Base-by-base conservation (phyloP, 495 filamentous ascomycete species). In the Penicillium fimorum region DNA sequence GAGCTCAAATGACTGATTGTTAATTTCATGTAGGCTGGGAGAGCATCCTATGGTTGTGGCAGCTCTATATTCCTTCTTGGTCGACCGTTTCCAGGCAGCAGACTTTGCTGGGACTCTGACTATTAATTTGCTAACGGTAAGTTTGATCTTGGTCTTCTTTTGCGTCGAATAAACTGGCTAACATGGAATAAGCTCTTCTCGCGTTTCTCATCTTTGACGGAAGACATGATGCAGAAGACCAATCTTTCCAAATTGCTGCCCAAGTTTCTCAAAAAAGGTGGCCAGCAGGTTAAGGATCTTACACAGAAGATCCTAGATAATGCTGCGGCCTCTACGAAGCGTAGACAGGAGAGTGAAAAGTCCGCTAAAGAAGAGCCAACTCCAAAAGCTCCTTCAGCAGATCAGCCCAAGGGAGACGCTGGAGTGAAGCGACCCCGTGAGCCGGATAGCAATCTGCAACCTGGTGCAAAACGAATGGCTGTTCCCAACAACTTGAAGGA, bases 211-310 rank as follows among this genome's bases (percentile, higher is more conserved):
- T 87, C 79, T 3, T 77, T 89, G 68, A 84, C 83, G 50, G 80
- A 82, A 50, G 81, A 83, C 18, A 60, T 84, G 5, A 74, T 89
- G 20, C 78, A 83, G 50, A 85, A 81, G 54, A 83, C 84, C 18
- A 92, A 92, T 60, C 74, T 94, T 38, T 76, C 82, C 29, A 85
- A 83, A 51, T 68, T 87, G 12, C 69, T 85, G 3, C 80, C 82
- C 5, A 81, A 83, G 47, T 83, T 88, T 43, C 72, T 80, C 24
- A 89, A 87, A 66, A 83, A 83, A 54, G 87, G 89, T 4, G 84
- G 86, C 51, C 80, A 81, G 5, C 74, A 83, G 35, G 81, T 80
- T 5, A 87, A 85, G 57, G 72, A 64, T 8, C 70, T 83, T 17
- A 79, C 81, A 2, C 82, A 87, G 64, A 75, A 74, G 48, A 79